A percentile compares a stretch with the other conserved stretches of the same genome.
These are phyloP conservation scores for Lentinula sp. DNA, from an alignment of 768 basidiomycete species.

Conservation along the genomic window DNA sequence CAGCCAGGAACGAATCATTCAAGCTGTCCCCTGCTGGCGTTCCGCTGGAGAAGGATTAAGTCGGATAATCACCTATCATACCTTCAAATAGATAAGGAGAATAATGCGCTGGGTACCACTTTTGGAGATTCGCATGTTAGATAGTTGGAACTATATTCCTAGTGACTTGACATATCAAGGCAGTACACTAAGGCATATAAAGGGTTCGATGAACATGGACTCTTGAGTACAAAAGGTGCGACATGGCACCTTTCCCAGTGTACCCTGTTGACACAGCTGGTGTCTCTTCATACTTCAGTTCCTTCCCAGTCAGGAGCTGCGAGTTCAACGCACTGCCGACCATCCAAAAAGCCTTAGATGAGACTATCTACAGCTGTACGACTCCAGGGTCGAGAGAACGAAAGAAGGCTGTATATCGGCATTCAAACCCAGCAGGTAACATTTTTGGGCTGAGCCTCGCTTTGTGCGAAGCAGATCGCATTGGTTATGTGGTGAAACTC, in stretches of 20 bases:
- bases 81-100: no score
- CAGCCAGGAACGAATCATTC: no score
- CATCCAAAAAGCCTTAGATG: background rate
- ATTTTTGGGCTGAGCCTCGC: background rate
- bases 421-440: conserved; percentile 3
- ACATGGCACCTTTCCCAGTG: conserved; percentile 1
- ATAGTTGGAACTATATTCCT: no score
- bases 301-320: background rate
- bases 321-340: background rate
- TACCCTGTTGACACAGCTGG: background rate
- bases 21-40: no score
- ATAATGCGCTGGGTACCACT: no score
- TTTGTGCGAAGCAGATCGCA: background rate
- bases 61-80: no score
- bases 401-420: conserved; percentile 1
- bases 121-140: no score
- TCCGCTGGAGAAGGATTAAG: no score
- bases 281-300: conserved; percentile 5
- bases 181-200: no score
- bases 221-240: background rate
- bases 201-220: background rate
- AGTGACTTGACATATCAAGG: no score
- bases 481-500: background rate
- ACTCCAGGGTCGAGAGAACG: background rate
- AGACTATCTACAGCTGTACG: conserved; percentile 3